Percentiles rank a stretch among this genome's conserved stretches.
These are phyloP conservation scores for Rhizopogon salebrosus DNA, from an alignment of 768 basidiomycete species.

Conservation along the genomic window DNA sequence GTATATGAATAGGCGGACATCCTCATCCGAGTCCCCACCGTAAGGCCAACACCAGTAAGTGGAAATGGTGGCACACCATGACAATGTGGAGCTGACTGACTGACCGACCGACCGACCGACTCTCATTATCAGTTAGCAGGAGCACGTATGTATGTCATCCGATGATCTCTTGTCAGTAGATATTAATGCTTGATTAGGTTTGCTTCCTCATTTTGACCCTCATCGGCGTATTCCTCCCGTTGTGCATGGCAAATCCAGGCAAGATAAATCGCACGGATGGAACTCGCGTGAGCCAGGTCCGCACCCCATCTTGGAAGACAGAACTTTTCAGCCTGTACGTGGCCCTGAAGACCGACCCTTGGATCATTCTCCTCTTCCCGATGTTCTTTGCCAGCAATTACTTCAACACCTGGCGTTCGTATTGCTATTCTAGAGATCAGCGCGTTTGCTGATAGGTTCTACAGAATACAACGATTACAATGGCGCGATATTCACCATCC, in stretches of 20 bases:
- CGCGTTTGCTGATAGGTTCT: neutral
- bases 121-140: conserved; percentile 44
- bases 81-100: neutral
- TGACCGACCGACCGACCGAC: conserved; percentile 17
- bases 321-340: conserved; percentile 62
- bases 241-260: conserved; percentile 61
- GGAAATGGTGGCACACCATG: neutral
- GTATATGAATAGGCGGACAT: neutral
- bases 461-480: conserved; percentile 75
- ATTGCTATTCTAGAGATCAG: conserved; percentile 1
- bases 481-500: conserved; percentile 65
- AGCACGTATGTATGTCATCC: conserved; percentile 56
- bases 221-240: conserved; percentile 56
- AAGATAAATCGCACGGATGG: conserved; percentile 67
- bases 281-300: conserved; percentile 49
- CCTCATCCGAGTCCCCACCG: neutral
- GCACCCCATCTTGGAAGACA: conserved; percentile 68
- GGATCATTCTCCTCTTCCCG: conserved; percentile 68
- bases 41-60: conserved; percentile 23
- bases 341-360: conserved; percentile 58
- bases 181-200: conserved; percentile 37
- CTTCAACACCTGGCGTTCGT: conserved; percentile 75
- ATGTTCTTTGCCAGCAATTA: conserved; percentile 77
- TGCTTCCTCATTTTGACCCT: conserved; percentile 64
- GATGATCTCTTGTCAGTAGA: neutral